phyloP scores from a whole-genome alignment of 139 green algal species.

The Desmodesmus armatus region DNA sequence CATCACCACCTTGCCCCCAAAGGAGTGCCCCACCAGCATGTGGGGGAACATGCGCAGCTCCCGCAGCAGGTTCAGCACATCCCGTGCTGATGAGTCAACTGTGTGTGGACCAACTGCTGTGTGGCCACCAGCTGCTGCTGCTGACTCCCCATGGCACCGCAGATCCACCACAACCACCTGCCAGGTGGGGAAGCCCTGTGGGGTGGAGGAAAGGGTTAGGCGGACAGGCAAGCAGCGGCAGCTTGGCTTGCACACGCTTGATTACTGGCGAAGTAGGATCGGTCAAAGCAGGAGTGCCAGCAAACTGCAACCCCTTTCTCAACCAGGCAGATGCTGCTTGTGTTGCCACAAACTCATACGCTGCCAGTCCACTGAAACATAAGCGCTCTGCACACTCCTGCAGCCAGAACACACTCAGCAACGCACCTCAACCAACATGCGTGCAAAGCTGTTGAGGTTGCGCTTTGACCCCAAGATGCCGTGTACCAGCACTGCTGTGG shows the following conservation, averaged over 20 bases:
- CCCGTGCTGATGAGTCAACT: constrained; percentile 75
- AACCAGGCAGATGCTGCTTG: no score
- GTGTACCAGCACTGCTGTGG: constrained; percentile 94
- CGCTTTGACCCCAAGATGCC: constrained; percentile 91
- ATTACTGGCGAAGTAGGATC: no score
- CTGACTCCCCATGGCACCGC: constrained; percentile 90
- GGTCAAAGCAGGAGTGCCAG: no score
- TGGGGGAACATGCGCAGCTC: constrained; percentile 87
- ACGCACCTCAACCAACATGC: constrained; percentile 77
- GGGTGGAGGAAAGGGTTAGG: not conserved
- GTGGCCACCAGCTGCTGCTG: constrained; percentile 41
- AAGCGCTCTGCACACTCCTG: no score
- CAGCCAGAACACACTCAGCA: not conserved
- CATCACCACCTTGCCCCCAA: constrained; percentile 95
- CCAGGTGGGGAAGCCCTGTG: constrained; percentile 80
- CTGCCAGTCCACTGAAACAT: no score
- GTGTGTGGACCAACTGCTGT: constrained; percentile 56
- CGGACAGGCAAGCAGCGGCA: no score
- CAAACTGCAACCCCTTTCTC: no score
- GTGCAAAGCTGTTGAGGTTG: constrained; percentile 89
- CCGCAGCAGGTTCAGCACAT: constrained; percentile 83
- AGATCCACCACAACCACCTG: constrained; percentile 96
- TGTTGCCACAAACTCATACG: no score
- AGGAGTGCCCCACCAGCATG: constrained; percentile 92
- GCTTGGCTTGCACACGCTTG: not conserved